Base-by-base conservation (phyloP, 2,329 filamentous ascomycete genomes). In the Achaetomium macrosporum region DNA sequence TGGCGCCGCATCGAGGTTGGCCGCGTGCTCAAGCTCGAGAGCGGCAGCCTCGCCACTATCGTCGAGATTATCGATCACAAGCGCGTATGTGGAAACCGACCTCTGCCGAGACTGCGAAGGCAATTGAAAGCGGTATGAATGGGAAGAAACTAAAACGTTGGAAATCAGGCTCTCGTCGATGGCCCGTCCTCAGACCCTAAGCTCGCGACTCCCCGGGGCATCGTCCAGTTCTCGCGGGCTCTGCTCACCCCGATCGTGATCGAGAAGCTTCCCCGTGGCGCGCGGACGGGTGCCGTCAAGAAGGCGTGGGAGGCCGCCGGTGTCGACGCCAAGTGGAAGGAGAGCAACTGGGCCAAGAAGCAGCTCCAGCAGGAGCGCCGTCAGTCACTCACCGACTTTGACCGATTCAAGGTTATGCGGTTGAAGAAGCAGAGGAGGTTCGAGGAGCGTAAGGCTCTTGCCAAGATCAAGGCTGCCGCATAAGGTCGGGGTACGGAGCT, bases 61-160 rank as follows among this genome's bases (percentile, higher is more conserved):
- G 90, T 96, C 77, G 92, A 99, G 85, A 97, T 99, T 77, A 93
- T 99, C 79, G 93, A 99, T 80, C 92, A 99, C 87, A 96, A 96
- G 85, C 90, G 93, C 79, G 93, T 99, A 95, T 73, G 93, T 90
- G 71, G 54, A 40, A 53, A 48, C 59, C 51, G 44, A 50, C 44
- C 46, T 50, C 58, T 46, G 42, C 42, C 50, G 44, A 53, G 47
- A 16, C 45, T 35, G 55, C 48, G 47, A 48, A 49, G 43, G 50
- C 48, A 46, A 33, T 36, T 36, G 45, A 49, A 25, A 30, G 47
- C 33, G 7, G 43, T 42, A 15, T 40, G 51, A 55, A 60, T 59
- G 50, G 48, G 48, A 52, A 54, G 49, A 48, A 31, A 59, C 63
- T 64, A 65, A 66, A 65, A 66, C 53, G 66, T 61, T 61, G 55